Percentiles rank a stretch among this genome's conserved stretches.
Conservation (phyloP, 164 flowering plant genomes). For the Santalum album region DNA sequence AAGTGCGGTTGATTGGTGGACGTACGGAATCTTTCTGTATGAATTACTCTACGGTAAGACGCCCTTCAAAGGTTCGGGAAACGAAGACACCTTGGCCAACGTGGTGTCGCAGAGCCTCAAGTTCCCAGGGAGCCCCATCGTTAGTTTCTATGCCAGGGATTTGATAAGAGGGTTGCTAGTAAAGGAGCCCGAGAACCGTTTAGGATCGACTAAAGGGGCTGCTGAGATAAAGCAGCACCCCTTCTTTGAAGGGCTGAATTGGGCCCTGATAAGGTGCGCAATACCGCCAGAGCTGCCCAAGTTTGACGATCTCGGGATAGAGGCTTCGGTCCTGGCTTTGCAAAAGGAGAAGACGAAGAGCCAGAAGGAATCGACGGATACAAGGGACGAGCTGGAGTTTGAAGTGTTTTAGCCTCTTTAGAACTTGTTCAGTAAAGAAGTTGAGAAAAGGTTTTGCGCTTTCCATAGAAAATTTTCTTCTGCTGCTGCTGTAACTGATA, state of each 20-base stretch:
- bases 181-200: conserved; percentile 68
- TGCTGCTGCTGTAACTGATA: conserved; percentile 15
- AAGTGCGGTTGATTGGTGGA: conserved; percentile 96
- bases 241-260: conserved; percentile 75
- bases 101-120: conserved; percentile 57
- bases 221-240: conserved; percentile 78
- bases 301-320: conserved; percentile 20
- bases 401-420: conserved; percentile 44
- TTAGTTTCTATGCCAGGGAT: conserved; percentile 63
- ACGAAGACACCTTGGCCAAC: conserved; percentile 66
- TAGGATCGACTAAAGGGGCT: conserved; percentile 75
- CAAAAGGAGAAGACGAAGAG: conserved; percentile 21
- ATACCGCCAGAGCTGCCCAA: conserved; percentile 67
- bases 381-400: conserved; percentile 35
- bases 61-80: conserved; percentile 68
- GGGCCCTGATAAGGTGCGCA: conserved; percentile 76
- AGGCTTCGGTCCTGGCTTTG: conserved; percentile 4
- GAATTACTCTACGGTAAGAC: conserved; percentile 76
- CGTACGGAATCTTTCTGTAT: conserved; percentile 67
- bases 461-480: conserved; percentile 3
- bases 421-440: neutral
- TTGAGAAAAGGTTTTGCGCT: neutral
- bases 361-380: conserved; percentile 9
- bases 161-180: conserved; percentile 50
- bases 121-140: conserved; percentile 50